These are phyloP conservation scores for Gamsiella multidivaricata DNA, from an alignment of 192 early-diverging fungal species.

Conservation along the genomic window DNA sequence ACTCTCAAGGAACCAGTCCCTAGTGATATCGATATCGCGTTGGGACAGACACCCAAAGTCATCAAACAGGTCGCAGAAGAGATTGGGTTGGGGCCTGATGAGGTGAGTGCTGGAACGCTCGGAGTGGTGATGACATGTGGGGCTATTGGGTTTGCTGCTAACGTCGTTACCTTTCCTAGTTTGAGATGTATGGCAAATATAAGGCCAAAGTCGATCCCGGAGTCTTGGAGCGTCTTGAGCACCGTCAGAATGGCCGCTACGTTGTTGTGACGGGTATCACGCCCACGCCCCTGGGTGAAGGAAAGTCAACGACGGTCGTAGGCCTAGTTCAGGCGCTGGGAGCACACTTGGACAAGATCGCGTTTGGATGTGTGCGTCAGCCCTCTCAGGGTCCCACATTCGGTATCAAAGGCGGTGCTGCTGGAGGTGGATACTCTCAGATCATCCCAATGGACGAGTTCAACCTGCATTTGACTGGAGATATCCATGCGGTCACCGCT, in stretches of 20 bases:
- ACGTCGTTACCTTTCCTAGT: constrained; percentile 50
- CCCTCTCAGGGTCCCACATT: constrained; percentile 99
- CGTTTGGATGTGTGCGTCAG: constrained; percentile 97
- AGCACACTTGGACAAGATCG: constrained; percentile 86
- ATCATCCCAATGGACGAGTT: constrained; percentile 99
- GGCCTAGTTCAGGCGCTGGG: constrained; percentile 97
- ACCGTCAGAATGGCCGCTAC: constrained; percentile 87
- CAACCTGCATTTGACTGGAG: constrained; percentile 98
- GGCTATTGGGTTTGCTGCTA: neutral
- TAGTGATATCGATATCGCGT: constrained; percentile 95
- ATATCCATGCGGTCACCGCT: constrained; percentile 98
- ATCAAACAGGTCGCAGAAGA: constrained; percentile 84
- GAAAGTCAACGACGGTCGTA: constrained; percentile 97
- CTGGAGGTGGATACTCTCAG: constrained; percentile 98
- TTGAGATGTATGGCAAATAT: constrained; percentile 86
- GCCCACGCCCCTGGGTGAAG: constrained; percentile 98
- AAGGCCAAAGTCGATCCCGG: constrained; percentile 92
- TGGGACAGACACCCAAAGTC: constrained; percentile 87
- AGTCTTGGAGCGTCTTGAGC: constrained; percentile 85
- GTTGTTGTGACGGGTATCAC: constrained; percentile 98
- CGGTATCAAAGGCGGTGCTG: constrained; percentile 98
- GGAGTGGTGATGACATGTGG: neutral
- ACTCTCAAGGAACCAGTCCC: constrained; percentile 85
- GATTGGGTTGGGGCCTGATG: constrained; percentile 79
- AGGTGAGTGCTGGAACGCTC: constrained; percentile 65